These are phyloP conservation scores for Purshia tridentata DNA, from an alignment of 306 rosid species.

Conservation along the genomic window DNA sequence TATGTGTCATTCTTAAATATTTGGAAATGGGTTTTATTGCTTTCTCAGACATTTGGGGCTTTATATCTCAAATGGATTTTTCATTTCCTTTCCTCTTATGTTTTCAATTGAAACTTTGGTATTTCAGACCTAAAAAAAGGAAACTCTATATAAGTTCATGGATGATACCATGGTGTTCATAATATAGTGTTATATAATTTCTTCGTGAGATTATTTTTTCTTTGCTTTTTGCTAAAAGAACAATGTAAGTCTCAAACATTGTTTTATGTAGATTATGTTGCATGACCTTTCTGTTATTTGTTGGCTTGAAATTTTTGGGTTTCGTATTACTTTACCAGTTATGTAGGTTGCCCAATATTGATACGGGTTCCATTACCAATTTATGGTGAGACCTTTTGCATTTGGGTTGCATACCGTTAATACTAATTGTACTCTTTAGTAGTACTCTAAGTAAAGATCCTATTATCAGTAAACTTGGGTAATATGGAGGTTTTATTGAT, in stretches of 20 bases:
- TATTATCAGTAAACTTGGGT: neutral
- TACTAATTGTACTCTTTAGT: neutral
- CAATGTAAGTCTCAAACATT: conserved; percentile 8
- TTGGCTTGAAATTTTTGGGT: conserved; percentile 11
- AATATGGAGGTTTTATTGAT: neutral
- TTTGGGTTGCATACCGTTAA: neutral
- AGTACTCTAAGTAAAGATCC: neutral
- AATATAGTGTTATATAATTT: neutral
- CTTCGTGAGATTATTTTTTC: neutral
- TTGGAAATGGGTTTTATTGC: conserved; percentile 6
- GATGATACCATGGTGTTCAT: conserved; percentile 8
- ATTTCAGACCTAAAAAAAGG: no score
- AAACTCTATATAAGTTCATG: neutral
- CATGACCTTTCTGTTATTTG: conserved; percentile 13
- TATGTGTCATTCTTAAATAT: neutral
- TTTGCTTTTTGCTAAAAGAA: conserved; percentile 3
- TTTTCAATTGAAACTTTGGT: neutral
- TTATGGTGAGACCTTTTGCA: neutral
- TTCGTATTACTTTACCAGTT: neutral
- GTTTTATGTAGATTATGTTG: neutral
- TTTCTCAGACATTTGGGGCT: conserved; percentile 1
- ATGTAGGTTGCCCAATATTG: conserved; percentile 4
- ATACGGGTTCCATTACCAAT: neutral
- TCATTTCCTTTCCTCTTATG: neutral
- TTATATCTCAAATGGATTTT: neutral